These are phyloP conservation scores for Podospora conica DNA, from an alignment of 495 filamentous ascomycete species.

Conservation along the genomic window DNA sequence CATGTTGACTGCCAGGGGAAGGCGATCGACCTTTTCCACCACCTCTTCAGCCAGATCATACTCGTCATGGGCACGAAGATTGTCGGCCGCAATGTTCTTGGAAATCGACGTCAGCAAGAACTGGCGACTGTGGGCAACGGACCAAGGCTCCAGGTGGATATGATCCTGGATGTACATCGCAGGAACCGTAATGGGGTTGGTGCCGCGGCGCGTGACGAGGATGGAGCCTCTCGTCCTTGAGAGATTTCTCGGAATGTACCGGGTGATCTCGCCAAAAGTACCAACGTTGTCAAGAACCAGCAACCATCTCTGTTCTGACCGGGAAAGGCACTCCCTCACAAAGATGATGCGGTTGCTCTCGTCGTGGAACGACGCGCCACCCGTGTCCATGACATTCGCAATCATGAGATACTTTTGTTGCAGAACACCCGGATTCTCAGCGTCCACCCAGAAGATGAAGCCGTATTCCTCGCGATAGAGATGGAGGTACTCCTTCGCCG, in stretches of 20 bases:
- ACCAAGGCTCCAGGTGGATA: conserved; percentile 4
- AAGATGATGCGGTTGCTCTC: conserved; percentile 6
- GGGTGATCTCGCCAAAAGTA: conserved; percentile 9
- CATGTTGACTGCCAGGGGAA: conserved; percentile 21
- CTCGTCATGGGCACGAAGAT: too few relatives aligned
- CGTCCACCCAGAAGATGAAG: conserved; percentile 23
- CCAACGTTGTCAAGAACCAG: conserved; percentile 25
- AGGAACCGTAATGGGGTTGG: neutral
- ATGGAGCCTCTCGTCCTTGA: conserved; percentile 15
- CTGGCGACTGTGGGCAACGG: conserved; percentile 5
- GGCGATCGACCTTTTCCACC: conserved; percentile 11
- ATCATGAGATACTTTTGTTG: conserved; percentile 6
- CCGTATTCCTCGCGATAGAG: conserved; percentile 9
- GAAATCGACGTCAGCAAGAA: conserved; percentile 14
- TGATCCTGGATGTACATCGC: neutral
- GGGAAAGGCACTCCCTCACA: conserved; percentile 12
- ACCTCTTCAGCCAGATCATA: conserved; percentile 13
- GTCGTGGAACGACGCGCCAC: neutral
- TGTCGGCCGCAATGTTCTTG: too few relatives aligned
- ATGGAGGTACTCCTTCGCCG: conserved; percentile 20
- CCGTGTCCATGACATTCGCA: neutral
- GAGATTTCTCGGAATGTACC: conserved; percentile 17
- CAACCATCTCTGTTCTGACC: conserved; percentile 18
- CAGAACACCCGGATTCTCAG: conserved; percentile 13
- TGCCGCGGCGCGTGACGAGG: conserved; percentile 15